A percentile compares a stretch with the other conserved stretches of the same genome.
phyloP scores from a whole-genome alignment of 352 stramenopile genomes.

The Globisporangium sylvaticum region DNA sequence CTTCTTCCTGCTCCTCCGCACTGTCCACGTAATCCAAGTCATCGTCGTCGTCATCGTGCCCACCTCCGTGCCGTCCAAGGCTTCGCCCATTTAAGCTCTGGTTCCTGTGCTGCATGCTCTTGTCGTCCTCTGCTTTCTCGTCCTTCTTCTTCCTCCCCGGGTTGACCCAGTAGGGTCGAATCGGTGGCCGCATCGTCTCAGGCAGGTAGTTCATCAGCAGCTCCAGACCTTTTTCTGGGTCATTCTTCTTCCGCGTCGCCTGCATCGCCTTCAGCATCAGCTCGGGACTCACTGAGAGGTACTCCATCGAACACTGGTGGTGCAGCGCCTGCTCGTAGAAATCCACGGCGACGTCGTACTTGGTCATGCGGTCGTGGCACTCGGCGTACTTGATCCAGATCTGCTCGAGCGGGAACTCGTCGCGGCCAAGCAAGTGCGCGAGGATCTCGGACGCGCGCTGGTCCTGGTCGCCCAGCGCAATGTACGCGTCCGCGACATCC shows the following conservation, averaged over 20 bases:
- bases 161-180: conserved; percentile 82
- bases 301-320: conserved; percentile 42
- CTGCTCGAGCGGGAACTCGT: conserved; percentile 73
- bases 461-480: conserved; percentile 65
- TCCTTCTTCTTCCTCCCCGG: conserved; percentile 28
- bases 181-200: conserved; percentile 65
- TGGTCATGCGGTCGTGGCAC: conserved; percentile 61
- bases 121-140: not conserved
- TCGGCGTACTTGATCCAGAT: conserved; percentile 81
- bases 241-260: conserved; percentile 45
- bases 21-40: conserved; percentile 14
- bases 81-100: not conserved
- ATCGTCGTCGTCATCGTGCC: conserved; percentile 7
- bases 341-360: conserved; percentile 66
- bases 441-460: conserved; percentile 65
- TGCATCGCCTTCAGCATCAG: conserved; percentile 71
- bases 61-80: not conserved
- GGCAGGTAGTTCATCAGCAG: conserved; percentile 56
- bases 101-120: conserved; percentile 1
- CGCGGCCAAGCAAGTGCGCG: conserved; percentile 49
- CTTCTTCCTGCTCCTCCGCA: conserved; percentile 26
- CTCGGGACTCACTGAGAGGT: conserved; percentile 52
- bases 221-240: conserved; percentile 48
- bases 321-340: conserved; percentile 75
- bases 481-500: conserved; percentile 81